These are phyloP conservation scores for Stentor roeselii DNA, from an alignment of 73 alveolate genomes.

Conservation along the genomic window DNA sequence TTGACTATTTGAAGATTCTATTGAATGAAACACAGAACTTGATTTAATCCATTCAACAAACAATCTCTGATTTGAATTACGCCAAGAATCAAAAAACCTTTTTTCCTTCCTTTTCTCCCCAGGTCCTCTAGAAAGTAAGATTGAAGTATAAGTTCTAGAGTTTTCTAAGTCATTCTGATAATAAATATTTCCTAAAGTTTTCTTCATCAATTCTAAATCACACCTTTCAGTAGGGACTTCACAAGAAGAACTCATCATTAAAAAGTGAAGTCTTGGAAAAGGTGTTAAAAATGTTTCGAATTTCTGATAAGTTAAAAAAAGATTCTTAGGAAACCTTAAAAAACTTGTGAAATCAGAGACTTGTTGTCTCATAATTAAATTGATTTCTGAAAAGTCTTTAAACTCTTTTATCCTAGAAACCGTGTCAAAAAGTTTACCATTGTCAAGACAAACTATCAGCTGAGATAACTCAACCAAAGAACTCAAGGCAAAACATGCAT, in stretches of 20 bases:
- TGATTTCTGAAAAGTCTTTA: neutral
- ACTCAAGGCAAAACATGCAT: constrained; percentile 74
- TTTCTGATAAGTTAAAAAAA: too few relatives aligned
- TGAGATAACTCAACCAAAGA: constrained; percentile 46
- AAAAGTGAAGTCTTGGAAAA: constrained; percentile 99
- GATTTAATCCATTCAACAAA: constrained; percentile 96
- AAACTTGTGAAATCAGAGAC: neutral
- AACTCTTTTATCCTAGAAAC: neutral
- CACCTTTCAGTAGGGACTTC: constrained; percentile 95
- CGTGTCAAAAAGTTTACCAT: constrained; percentile 51
- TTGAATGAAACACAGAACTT: constrained; percentile 83
- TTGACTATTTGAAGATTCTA: constrained; percentile 75
- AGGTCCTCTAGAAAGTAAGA: constrained; percentile 97
- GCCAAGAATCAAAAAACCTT: constrained; percentile 85
- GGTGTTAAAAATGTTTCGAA: constrained; percentile 68
- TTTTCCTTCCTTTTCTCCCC: constrained; percentile 88
- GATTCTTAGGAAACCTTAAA: neutral
- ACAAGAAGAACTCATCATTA: constrained; percentile 98
- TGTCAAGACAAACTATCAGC: constrained; percentile 37
- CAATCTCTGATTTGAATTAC: constrained; percentile 87
- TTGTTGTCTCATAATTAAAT: neutral
- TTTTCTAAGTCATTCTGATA: constrained; percentile 96
- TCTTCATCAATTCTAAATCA: constrained; percentile 96
- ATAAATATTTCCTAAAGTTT: constrained; percentile 97
- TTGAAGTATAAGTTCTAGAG: constrained; percentile 90